A percentile compares a stretch with the other conserved stretches of the same genome.
These are phyloP conservation scores for Mycena metata DNA, from an alignment of 768 basidiomycete species.

Conservation along the genomic window DNA sequence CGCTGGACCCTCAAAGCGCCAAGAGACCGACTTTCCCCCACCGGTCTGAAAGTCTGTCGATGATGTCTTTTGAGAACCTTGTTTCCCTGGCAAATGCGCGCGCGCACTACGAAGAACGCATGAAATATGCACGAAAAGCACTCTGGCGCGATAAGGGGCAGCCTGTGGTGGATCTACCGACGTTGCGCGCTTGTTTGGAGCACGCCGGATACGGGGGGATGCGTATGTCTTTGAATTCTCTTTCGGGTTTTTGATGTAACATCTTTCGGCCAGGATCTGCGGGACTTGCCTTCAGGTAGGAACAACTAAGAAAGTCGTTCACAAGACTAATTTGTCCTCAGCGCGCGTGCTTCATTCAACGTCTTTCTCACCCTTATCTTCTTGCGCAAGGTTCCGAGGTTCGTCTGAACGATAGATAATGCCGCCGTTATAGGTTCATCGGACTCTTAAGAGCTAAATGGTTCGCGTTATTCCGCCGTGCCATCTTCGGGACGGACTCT, in stretches of 20 bases:
- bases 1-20: too few species aligned
- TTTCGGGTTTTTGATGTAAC: background rate
- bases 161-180: slow-evolving; percentile 77
- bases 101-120: slow-evolving; percentile 83
- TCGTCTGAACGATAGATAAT: slow-evolving; percentile 77
- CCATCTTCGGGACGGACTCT: slow-evolving; percentile 87
- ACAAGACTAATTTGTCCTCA: slow-evolving; percentile 53
- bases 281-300: slow-evolving; percentile 66
- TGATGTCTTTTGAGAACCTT: slow-evolving; percentile 87
- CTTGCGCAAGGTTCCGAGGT: slow-evolving; percentile 78
- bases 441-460: slow-evolving; percentile 41
- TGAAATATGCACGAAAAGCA: slow-evolving; percentile 81
- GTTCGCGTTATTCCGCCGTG: slow-evolving; percentile 78
- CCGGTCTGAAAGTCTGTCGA: slow-evolving; percentile 52
- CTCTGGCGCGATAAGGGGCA: slow-evolving; percentile 89
- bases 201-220: slow-evolving; percentile 78
- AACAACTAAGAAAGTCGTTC: too few species aligned
- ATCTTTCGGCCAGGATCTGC: slow-evolving; percentile 74
- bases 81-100: slow-evolving; percentile 87
- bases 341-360: slow-evolving; percentile 87
- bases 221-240: slow-evolving; percentile 46
- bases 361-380: slow-evolving; percentile 83
- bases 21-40: too few species aligned
- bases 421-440: slow-evolving; percentile 63
- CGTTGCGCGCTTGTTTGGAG: slow-evolving; percentile 74